Evolutionary conservation across 306 rosid species (phyloP).

Genomic region (Pueraria montana): DNA sequence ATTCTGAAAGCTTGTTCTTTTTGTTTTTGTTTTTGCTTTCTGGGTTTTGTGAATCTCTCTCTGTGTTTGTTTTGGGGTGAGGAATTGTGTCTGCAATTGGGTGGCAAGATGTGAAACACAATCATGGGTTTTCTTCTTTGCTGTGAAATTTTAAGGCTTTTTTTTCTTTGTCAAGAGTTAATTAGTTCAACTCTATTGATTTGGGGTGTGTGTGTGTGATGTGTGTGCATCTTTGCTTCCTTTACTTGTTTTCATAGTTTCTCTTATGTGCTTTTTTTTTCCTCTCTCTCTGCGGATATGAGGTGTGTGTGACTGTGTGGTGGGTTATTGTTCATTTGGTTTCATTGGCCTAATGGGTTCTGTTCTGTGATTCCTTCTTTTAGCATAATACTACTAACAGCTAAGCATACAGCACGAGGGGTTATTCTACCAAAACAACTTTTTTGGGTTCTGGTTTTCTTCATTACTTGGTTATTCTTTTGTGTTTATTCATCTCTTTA

Average conservation of each 20-base stretch:
- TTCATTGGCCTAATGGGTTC: conserved; percentile 50
- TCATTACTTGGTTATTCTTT: conserved; percentile 52
- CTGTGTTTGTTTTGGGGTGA: background rate
- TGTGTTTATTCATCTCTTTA: conserved; percentile 48
- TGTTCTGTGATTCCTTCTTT: conserved; percentile 48
- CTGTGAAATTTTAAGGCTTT: conserved; percentile 9
- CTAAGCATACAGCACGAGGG: conserved; percentile 46
- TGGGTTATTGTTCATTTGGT: conserved; percentile 19
- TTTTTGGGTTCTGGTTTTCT: conserved; percentile 53
- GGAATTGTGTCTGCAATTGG: conserved; percentile 35
- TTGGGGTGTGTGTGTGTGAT: conserved; percentile 27
- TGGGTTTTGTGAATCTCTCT: conserved; percentile 37
- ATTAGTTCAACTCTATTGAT: conserved; percentile 16
- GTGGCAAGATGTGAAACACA: background rate
- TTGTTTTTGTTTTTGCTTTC: background rate
- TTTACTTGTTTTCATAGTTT: background rate
- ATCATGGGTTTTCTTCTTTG: conserved; percentile 15
- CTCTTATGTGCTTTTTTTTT: background rate
- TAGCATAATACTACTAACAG: conserved; percentile 48
- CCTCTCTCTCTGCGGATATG: conserved; percentile 7
- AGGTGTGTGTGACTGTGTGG: conserved; percentile 21
- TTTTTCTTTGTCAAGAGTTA: background rate
- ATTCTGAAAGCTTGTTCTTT: conserved; percentile 13
- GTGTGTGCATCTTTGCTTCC: background rate
- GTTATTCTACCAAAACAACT: conserved; percentile 41